These are phyloP conservation scores for Scheffersomyces titani DNA, from an alignment of 1,139 yeast genomes.

Conservation along the genomic window DNA sequence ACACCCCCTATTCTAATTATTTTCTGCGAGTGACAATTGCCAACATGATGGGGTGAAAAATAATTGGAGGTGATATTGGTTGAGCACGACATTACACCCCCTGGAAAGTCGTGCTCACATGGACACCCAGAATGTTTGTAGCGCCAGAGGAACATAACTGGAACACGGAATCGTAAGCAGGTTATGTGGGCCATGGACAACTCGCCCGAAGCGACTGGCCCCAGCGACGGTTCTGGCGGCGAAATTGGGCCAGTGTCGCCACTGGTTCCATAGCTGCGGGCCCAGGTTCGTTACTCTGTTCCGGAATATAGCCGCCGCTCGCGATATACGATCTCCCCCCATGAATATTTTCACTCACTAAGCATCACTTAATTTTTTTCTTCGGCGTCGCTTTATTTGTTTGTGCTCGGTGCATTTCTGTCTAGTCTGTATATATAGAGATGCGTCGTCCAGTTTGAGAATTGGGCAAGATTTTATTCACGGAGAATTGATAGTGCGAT, in stretches of 20 bases:
- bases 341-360: neutral
- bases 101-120: neutral
- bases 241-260: neutral
- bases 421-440: neutral
- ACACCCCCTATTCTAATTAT: neutral
- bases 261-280: neutral
- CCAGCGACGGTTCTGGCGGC: neutral
- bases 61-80: neutral
- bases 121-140: neutral
- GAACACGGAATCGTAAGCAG: neutral
- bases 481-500: neutral
- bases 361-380: neutral
- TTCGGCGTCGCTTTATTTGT: neutral
- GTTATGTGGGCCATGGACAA: neutral
- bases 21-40: neutral
- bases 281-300: neutral
- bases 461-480: neutral
- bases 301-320: neutral
- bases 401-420: neutral
- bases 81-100: neutral
- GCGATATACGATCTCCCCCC: neutral
- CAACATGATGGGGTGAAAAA: neutral
- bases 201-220: neutral
- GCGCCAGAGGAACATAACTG: neutral
- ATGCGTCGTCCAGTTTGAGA: neutral